Evolutionary conservation across 208 protist species (phyloP), one percentile per base, ranked within the genome.

Genomic region (Crithidia sp.): DNA sequence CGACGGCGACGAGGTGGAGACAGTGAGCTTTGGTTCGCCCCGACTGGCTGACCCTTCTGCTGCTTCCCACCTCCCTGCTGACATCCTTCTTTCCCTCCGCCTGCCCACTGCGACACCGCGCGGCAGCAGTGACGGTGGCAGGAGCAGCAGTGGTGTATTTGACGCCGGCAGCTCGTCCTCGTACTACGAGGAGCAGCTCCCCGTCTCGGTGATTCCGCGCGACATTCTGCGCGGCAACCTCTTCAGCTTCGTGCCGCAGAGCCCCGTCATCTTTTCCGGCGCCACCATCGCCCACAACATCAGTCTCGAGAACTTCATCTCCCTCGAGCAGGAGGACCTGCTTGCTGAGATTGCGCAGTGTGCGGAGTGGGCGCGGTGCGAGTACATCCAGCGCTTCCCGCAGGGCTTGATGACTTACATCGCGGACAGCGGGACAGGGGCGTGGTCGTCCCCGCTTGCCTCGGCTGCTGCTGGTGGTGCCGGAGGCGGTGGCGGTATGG

Each of bases 271-370:
- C 50, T 89, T 95, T 53, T 58, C 77, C 14, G 87, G 86, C 17
- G 82, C 89, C 61, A 89, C 90, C 36, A 88, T 95, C 71, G 90
- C 87, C 14, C 87, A 95, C 69, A 95, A 95, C 74, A 83, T 95
- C 49, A 87, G 85, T 68, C 76, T 95, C n/a, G 70, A 79, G 56
- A 82, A 79, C 57, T 79, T 61, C 50, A 64, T 93, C 9, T 89
- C 90, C 3, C 53, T 92, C 5, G 77, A 79, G 60, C 74, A 89
- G 66, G 68, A 74, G 16, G 57, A 50, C 3, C 54, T 91, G 54
- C 64, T 93, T 45, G 57, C 58, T 3, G 61, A 78, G 45, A 81
- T 88, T 5, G 74, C 64, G 58, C 45, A 62, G 40, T 91, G 84
- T 60, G 71, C 79, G 9, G 76, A 73, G 69, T 76, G 73, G 61